Evolutionary conservation across 116 monocot genomes (phyloP).

Genomic region (Cymodocea nodosa): DNA sequence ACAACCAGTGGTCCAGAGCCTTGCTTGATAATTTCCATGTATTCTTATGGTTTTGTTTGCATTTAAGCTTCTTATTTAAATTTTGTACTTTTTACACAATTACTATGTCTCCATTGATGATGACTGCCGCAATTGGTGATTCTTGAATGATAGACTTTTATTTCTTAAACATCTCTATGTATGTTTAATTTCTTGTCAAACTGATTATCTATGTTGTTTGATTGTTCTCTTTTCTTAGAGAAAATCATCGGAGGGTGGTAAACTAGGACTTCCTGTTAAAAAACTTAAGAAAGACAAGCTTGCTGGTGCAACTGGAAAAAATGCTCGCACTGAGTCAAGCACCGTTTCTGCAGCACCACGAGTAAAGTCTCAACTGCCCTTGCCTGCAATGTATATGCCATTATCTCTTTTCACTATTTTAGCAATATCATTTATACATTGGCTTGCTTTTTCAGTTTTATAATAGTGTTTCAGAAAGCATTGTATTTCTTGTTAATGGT

Average conservation of each 20-base stretch:
- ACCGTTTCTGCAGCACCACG: conserved; percentile 69
- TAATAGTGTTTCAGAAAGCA: not conserved
- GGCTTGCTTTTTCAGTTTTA: not conserved
- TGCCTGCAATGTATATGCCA: conserved; percentile 67
- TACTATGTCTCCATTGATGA: no score
- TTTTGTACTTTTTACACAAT: no score
- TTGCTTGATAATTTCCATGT: no score
- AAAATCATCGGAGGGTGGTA: conserved; percentile 53
- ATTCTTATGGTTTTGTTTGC: no score
- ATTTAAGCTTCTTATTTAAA: no score
- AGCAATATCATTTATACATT: not conserved
- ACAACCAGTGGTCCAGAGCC: no score
- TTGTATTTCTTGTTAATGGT: no score
- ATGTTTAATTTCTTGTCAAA: no score
- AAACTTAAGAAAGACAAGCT: conserved; percentile 93
- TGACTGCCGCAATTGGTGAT: no score
- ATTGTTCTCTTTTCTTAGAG: conserved; percentile 32
- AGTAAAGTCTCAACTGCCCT: conserved; percentile 84
- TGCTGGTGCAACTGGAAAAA: conserved; percentile 67
- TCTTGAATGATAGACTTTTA: no score
- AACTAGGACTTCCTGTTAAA: conserved; percentile 55
- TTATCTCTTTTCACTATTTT: not conserved
- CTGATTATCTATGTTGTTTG: not conserved
- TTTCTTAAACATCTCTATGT: no score
- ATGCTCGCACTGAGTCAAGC: conserved; percentile 55